phyloP scores from a whole-genome alignment of 1,139 yeast genomes.

The Sugiyamaella japonica region DNA sequence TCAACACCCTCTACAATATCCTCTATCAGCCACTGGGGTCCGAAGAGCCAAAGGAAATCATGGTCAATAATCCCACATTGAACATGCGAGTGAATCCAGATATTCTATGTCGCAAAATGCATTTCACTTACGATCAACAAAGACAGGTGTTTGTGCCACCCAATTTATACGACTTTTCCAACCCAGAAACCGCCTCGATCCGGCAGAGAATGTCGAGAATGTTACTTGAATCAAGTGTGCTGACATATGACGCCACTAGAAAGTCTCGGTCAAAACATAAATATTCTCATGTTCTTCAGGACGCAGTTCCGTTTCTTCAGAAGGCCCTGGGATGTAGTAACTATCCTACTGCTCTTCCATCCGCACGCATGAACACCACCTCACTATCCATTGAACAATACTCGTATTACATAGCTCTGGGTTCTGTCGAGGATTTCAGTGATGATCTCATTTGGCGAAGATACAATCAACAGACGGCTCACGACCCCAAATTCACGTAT shows the following conservation, averaged over 20 bases:
- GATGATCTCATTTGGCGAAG: constrained; percentile 63
- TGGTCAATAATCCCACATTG: constrained; percentile 32
- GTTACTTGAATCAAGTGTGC: constrained; percentile 28
- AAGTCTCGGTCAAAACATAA: constrained; percentile 12
- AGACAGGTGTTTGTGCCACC: constrained; percentile 61
- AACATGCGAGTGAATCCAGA: constrained; percentile 47
- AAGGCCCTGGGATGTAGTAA: constrained; percentile 12
- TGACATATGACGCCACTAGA: constrained; percentile 19
- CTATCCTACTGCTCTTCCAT: constrained; percentile 19
- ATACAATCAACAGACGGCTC: constrained; percentile 53
- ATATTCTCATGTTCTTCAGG: constrained; percentile 21
- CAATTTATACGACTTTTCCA: constrained; percentile 44
- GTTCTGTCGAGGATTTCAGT: constrained; percentile 57
- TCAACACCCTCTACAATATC: constrained; percentile 32
- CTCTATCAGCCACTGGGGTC: constrained; percentile 34
- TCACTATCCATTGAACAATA: constrained; percentile 11
- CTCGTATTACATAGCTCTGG: constrained; percentile 51
- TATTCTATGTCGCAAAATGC: constrained; percentile 46
- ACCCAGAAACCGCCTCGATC: constrained; percentile 23
- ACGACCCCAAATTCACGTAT: constrained; percentile 58
- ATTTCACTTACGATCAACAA: constrained; percentile 47
- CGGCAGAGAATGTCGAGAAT: constrained; percentile 26
- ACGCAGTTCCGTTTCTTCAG: constrained; percentile 19
- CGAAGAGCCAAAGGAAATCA: constrained; percentile 31
- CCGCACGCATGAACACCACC: neutral